A percentile compares a stretch with the other conserved stretches of the same genome.
These are phyloP conservation scores for Taphrina sp. DNA, from an alignment of 1,139 yeast species.

Conservation along the genomic window DNA sequence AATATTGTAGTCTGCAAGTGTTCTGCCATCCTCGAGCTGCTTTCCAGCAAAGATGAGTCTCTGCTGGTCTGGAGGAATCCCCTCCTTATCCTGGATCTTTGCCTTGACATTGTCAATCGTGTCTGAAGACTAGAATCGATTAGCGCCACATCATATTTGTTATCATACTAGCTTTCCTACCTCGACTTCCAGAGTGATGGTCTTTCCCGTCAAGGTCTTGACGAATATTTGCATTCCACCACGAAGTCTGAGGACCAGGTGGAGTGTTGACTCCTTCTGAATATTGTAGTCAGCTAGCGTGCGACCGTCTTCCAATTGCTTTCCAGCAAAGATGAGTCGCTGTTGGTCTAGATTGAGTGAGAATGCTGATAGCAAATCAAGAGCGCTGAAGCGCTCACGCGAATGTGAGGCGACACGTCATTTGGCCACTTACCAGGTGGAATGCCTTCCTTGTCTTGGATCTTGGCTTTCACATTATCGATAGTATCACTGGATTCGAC, in stretches of 20 bases:
- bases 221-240: slow-evolving; percentile 81
- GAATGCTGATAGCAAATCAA: background rate
- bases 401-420: background rate
- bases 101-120: slow-evolving; percentile 87
- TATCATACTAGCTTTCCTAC: slow-evolving; percentile 39
- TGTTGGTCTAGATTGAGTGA: slow-evolving; percentile 59
- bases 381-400: background rate
- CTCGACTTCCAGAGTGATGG: slow-evolving; percentile 93
- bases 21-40: slow-evolving; percentile 85
- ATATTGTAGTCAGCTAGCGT: slow-evolving; percentile 86
- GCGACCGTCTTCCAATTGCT: slow-evolving; percentile 85
- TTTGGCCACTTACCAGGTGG: slow-evolving; percentile 52
- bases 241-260: slow-evolving; percentile 80
- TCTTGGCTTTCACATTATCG: slow-evolving; percentile 85
- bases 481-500: slow-evolving; percentile 88
- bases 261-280: slow-evolving; percentile 84
- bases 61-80: slow-evolving; percentile 87
- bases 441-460: slow-evolving; percentile 86
- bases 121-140: slow-evolving; percentile 85
- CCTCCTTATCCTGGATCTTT: slow-evolving; percentile 87
- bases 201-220: slow-evolving; percentile 98
- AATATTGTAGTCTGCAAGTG: slow-evolving; percentile 83
- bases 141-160: slow-evolving; percentile 68
- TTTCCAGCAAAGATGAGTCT: slow-evolving; percentile 84
- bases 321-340: slow-evolving; percentile 82